Conservation (phyloP, 2,329 filamentous ascomycete species). For the Aspergillus proliferans region DNA sequence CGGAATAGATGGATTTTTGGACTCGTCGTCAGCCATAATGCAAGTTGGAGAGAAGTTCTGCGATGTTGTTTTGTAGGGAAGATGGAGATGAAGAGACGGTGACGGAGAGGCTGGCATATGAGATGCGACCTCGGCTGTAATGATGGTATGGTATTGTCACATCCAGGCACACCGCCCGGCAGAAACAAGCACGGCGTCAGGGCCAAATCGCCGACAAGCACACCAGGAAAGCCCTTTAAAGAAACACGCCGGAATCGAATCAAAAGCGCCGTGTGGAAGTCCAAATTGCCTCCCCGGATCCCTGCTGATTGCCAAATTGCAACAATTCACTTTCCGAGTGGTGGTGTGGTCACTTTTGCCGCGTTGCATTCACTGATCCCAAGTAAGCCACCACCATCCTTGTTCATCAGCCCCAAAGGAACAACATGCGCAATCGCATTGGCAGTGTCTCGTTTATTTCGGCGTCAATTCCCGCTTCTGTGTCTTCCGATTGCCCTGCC, state of each 20-base stretch:
- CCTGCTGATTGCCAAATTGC: neutral
- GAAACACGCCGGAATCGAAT: neutral
- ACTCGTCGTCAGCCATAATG: slow-evolving; percentile 28
- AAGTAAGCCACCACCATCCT: neutral
- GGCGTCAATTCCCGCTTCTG: neutral
- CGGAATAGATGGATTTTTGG: slow-evolving; percentile 33
- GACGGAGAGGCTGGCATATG: slow-evolving; percentile 7
- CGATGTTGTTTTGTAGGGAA: neutral
- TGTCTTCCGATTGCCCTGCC: neutral
- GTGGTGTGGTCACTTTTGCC: neutral
- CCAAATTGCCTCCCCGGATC: too few relatives aligned
- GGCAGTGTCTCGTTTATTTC: neutral
- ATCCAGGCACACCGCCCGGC: neutral
- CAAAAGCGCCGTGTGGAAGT: neutral
- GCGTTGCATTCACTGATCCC: neutral
- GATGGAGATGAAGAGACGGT: slow-evolving; percentile 1
- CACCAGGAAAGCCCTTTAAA: neutral
- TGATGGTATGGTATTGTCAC: slow-evolving; percentile 1
- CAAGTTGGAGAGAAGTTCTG: neutral
- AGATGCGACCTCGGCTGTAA: slow-evolving; percentile 15
- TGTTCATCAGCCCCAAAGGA: neutral
- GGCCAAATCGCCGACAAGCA: neutral
- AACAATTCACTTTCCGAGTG: neutral
- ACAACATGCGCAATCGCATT: neutral
- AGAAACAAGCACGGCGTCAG: neutral